phyloP scores from a whole-genome alignment of 2,329 filamentous ascomycete species.

The Xylariaceae sp. region DNA sequence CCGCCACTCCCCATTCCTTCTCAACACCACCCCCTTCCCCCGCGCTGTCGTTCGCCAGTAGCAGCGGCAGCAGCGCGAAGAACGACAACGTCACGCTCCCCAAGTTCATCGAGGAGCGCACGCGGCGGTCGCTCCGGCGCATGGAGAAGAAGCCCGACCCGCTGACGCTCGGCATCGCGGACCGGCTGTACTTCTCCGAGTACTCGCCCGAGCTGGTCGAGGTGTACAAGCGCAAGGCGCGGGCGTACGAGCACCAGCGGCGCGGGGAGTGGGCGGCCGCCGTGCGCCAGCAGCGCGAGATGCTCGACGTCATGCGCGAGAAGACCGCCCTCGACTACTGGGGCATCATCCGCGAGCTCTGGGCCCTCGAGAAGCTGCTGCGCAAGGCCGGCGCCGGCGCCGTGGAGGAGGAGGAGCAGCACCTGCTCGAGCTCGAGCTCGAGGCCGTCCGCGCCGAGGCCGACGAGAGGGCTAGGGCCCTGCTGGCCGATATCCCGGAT shows the following conservation, averaged over 20 bases:
- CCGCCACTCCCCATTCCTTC: not conserved
- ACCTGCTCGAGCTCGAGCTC: not conserved
- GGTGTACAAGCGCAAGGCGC: not conserved
- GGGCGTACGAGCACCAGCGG: not conserved
- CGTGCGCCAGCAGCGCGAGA: not conserved
- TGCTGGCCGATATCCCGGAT: conserved; percentile 13
- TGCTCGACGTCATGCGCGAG: not conserved
- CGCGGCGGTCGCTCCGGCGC: not conserved
- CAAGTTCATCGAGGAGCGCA: conserved; percentile 2
- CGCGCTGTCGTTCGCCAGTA: no score
- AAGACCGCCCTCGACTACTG: not conserved
- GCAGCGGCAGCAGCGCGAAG: not conserved
- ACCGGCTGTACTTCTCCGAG: not conserved
- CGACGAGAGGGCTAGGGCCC: not conserved
- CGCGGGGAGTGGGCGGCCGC: not conserved
- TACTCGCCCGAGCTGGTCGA: not conserved
- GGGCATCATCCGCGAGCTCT: conserved; percentile 17
- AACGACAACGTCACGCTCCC: not conserved
- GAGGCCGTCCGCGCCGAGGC: not conserved
- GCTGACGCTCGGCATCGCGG: not conserved
- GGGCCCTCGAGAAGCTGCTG: conserved; percentile 10
- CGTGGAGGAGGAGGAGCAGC: no score
- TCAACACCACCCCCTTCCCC: not conserved
- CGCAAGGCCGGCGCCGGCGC: not conserved
- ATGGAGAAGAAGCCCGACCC: not conserved